A percentile compares a stretch with the other conserved stretches of the same genome.
Conservation (phyloP, 1,139 yeast genomes). For the Petasospora rhodanensis region DNA sequence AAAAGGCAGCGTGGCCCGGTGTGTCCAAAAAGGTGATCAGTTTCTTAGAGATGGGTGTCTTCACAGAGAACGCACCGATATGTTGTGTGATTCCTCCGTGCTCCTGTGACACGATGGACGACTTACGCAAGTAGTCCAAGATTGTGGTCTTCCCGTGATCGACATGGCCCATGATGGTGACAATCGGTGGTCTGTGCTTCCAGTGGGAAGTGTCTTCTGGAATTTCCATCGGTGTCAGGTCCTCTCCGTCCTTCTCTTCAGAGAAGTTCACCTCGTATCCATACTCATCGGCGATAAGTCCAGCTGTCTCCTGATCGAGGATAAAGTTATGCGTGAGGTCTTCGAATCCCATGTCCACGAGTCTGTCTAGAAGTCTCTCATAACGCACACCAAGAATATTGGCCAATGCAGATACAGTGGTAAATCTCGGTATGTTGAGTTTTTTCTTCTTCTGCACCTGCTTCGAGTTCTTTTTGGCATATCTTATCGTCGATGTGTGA, state of each 20-base stretch:
- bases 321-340: constrained; percentile 73
- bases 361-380: constrained; percentile 50
- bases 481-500: too few relatives aligned
- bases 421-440: constrained; percentile 22
- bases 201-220: constrained; percentile 45
- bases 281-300: constrained; percentile 82
- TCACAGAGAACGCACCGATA: constrained; percentile 92
- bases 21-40: constrained; percentile 89
- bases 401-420: constrained; percentile 50
- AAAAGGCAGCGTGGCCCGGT: constrained; percentile 97
- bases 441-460: constrained; percentile 7
- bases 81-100: constrained; percentile 98
- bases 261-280: constrained; percentile 55
- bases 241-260: constrained; percentile 47
- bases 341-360: constrained; percentile 71
- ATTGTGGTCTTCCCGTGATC: constrained; percentile 98
- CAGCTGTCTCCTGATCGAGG: constrained; percentile 80
- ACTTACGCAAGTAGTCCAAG: constrained; percentile 77
- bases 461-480: too few relatives aligned
- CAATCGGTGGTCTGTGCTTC: constrained; percentile 83
- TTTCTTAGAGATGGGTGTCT: constrained; percentile 68
- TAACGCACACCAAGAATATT: constrained; percentile 64
- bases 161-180: constrained; percentile 98
- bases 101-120: constrained; percentile 77
- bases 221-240: constrained; percentile 42